Evolutionary conservation across 495 filamentous ascomycete species (phyloP).

Genomic region (Penicillium coprophilum): DNA sequence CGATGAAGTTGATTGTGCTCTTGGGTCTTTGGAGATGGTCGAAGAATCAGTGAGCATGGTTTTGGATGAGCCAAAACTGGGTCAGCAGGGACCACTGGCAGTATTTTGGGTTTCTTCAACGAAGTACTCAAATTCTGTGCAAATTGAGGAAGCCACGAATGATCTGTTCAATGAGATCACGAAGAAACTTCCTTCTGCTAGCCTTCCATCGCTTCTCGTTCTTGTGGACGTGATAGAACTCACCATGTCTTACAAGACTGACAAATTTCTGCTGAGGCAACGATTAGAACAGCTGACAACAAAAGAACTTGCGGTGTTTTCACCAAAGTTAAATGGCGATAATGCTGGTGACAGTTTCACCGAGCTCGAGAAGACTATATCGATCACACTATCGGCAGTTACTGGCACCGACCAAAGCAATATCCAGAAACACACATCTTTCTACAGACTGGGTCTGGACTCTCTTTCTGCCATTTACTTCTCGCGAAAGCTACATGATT

Average conservation of each 20-base stretch:
- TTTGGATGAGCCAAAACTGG: slow-evolving; percentile 26
- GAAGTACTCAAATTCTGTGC: slow-evolving; percentile 5
- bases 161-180: slow-evolving; percentile 43
- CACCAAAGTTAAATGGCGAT: slow-evolving; percentile 8
- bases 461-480: slow-evolving; percentile 77
- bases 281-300: slow-evolving; percentile 29
- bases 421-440: slow-evolving; percentile 51
- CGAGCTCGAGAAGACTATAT: slow-evolving; percentile 44
- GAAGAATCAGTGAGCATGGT: slow-evolving; percentile 56
- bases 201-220: slow-evolving; percentile 67
- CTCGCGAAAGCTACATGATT: slow-evolving; percentile 49
- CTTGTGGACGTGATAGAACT: slow-evolving; percentile 62
- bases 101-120: slow-evolving; percentile 56
- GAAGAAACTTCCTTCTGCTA: slow-evolving; percentile 58
- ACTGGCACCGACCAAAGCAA: slow-evolving; percentile 41
- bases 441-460: slow-evolving; percentile 70
- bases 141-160: slow-evolving; percentile 23
- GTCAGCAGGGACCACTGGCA: slow-evolving; percentile 46
- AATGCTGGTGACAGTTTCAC: slow-evolving; percentile 35
- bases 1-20: slow-evolving; percentile 61
- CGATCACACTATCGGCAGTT: slow-evolving; percentile 50
- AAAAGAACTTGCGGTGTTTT: slow-evolving; percentile 28
- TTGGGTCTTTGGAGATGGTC: slow-evolving; percentile 46
- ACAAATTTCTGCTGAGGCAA: slow-evolving; percentile 46
- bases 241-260: slow-evolving; percentile 63